Base-by-base conservation (phyloP, 345 rosid species). In the Eucalyptus shirleyi region DNA sequence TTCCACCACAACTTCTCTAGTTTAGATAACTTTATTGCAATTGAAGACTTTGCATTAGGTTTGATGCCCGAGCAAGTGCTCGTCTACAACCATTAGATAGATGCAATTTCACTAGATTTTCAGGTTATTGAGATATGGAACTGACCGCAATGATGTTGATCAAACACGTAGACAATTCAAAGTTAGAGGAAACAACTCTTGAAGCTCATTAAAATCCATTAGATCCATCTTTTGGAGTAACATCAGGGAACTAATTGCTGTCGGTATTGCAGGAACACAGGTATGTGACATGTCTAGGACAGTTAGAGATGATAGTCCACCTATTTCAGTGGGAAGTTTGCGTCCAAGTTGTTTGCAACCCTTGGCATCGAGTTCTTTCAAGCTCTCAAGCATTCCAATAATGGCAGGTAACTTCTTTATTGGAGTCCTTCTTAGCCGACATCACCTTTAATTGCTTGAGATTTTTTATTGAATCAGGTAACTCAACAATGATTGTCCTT, bases 211-310 rank as follows among this genome's bases (percentile, higher is more conserved):
- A 16, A 40, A 67, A 16, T 42, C 8, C 1, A 5, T 8, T 67
- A n/a, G 1, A 67, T 67, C 3, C 40, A 67, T 2, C 80, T 67
- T 1, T 32, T 32, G 12, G 80, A 67, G 80, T n/a, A 0, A 6
- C 11, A 2, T 8, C 12, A 32, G 40, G 3, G 12, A 32, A 32
- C 1, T 4, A 1, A 67, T 67, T 67, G 3, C 0, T 1, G 3
- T 4, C 1, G 23, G 40, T 0, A 8, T 40, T 16, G 12, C 6
- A 67, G 23, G 3, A 16, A 32, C 12, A n/a, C 21, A 0, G 0
- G 12, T 16, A 0, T 2, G 2, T 1, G 40, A 32, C 16, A 32
- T 8, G 21, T 67, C 40, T 4, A 67, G 40, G 40, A 67, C 17
- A 16, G 40, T 67, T 67, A 1, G 77, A 16, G 6, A 67, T 11